Percentiles rank a stretch among this genome's conserved stretches.
Conservation (phyloP, 108 stramenopile species). For the Nitzschia sp. region DNA sequence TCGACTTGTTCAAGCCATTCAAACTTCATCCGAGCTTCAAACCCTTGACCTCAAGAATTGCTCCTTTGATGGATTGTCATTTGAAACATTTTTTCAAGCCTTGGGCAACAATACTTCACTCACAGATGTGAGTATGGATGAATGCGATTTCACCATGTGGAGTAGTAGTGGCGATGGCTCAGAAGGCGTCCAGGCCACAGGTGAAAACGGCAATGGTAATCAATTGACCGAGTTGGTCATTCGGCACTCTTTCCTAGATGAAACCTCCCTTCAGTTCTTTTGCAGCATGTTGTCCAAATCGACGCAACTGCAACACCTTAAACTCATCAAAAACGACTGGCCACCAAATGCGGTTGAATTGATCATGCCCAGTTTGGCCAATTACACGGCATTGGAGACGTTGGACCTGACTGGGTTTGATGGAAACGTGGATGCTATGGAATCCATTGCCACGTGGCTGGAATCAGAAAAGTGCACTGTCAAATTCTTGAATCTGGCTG, state of each 20-base stretch:
- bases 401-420: slow-evolving; percentile 8
- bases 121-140: background rate
- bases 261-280: background rate
- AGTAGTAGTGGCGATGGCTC: background rate
- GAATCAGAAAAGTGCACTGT: background rate
- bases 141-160: slow-evolving; percentile 4
- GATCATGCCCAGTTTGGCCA: background rate
- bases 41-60: background rate
- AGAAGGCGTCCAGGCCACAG: background rate
- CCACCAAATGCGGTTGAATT: background rate
- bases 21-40: background rate
- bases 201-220: background rate
- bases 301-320: background rate
- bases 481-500: background rate
- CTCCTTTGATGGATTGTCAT: background rate
- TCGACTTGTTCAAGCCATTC: background rate
- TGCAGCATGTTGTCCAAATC: slow-evolving; percentile 1
- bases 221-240: slow-evolving; percentile 1
- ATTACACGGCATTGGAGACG: background rate
- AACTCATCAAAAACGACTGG: slow-evolving; percentile 1
- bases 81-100: slow-evolving; percentile 1
- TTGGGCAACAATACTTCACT: background rate
- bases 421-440: slow-evolving; percentile 1
- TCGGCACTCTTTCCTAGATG: background rate
- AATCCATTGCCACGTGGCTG: slow-evolving; percentile 1